Evolutionary conservation across 148 eudicot species (phyloP).

Genomic region (Rhododendron mucronatum): DNA sequence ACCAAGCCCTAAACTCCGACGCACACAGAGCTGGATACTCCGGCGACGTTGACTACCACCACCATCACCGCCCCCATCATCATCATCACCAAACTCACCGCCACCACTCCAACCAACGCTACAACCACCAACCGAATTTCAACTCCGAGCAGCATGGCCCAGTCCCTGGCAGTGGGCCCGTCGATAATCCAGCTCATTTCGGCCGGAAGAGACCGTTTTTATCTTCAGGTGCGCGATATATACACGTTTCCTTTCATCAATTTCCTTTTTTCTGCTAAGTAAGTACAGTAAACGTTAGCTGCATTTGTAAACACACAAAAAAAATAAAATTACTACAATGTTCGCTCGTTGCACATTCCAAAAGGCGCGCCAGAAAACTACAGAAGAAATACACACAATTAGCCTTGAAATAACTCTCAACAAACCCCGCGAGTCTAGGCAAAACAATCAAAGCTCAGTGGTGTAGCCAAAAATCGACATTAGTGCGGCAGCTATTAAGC

Average conservation of each 20-base stretch:
- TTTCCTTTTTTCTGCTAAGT: neutral
- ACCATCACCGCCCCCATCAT: neutral
- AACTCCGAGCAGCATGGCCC: slow-evolving; percentile 5
- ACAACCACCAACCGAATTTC: neutral
- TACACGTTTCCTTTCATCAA: neutral
- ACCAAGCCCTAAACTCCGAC: neutral
- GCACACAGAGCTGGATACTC: neutral
- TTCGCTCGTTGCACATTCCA: neutral
- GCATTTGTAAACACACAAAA: no score
- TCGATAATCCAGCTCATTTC: neutral
- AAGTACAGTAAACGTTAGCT: neutral
- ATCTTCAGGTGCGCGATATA: neutral
- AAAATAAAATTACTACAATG: neutral
- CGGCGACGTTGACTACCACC: neutral
- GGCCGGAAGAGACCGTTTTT: slow-evolving; percentile 9
- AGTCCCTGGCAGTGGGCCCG: neutral
- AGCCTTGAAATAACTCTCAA: neutral
- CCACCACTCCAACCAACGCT: slow-evolving; percentile 5
- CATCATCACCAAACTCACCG: neutral
- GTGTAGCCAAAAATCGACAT: neutral
- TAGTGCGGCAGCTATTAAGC: neutral
- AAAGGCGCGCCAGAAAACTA: neutral
- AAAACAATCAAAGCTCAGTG: neutral
- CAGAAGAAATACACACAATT: neutral
- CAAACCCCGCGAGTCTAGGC: neutral